Base-by-base conservation (phyloP, 306 rosid genomes). In the Prunus mira region DNA sequence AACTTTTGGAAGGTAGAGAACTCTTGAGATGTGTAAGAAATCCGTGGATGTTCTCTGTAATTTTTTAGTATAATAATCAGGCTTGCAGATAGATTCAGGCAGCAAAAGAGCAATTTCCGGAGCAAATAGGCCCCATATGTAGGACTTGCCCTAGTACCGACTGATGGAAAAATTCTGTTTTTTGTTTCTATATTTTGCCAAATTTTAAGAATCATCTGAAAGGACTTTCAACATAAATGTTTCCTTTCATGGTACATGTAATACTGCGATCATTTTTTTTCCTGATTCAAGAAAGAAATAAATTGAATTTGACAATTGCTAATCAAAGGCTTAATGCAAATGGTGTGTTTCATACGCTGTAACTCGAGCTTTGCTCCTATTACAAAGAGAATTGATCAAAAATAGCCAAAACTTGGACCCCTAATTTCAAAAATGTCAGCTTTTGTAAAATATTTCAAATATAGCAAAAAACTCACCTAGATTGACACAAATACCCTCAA, bases 1-100 rank as follows among this genome's bases (percentile, higher is more conserved):
- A 76, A 63, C 65, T 78, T 75, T 70, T 75, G 55, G 68, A 67
- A 27, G 68, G 46, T 18, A 73, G 20, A 19, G 74, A 52, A 76
- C 80, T 63, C 63, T 56, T 73, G 86, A 57, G 73, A 55, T 69
- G 43, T 7, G 43, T 38, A 38, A 7, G 38, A 34, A 45, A 49
- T 61, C 55, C 27, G 12, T 19, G 34, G 54, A 62, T 51, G 71
- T 34, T 38, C 71, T 61, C 45, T 32, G 71, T 77, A 72, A 57
- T 76, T 27, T 68, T 47, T 76, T 52, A 52, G n/a, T 38, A 18
- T 32, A 72, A 79, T 50, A 69, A 82, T 43, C 50, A 58, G 61
- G 71, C 51, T 66, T 34, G 70, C 60, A 64, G 62, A 43, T 20
- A 4, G 38, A 13, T n/a, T n/a, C 45, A 71, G 52, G 73, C 55